Base-by-base conservation (phyloP, 805 yeast genomes). In the Cyberlindnera xishuangbannaensis region DNA sequence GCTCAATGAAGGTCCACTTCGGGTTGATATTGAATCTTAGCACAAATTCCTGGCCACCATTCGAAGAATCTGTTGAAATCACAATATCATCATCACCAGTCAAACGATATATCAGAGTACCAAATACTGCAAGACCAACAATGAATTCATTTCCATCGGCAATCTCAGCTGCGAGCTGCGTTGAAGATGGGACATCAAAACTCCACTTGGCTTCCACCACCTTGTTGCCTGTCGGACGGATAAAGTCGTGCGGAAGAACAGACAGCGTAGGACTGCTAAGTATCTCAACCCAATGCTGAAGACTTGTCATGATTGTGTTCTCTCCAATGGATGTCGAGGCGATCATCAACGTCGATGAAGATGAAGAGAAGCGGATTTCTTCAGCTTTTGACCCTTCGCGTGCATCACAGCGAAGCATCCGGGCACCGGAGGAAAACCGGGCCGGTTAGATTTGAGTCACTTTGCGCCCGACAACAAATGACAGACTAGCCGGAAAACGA, bases 51-150 rank as follows among this genome's bases (percentile, higher is more conserved):
- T 63, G 60, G 25, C 61, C 52, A 14, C 35, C 39, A n/a, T 41
- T 22, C 17, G 40, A 46, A 17, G 70, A 57, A 45, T 80, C 76
- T 0, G 87, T 77, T n/a, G 88, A 87, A 40, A 90, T 62, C n/a
- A 82, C 78, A 31, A 92, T 78, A 50, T 90, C 97, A 45, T 90
- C 97, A 55, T 90, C 97, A 16, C 97, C 97, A 2, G 96, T 82
- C 29, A 85, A 64, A 52, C 97, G 69, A 58, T 73, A 80, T 24
- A 85, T 68, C 37, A 90, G 67, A 1, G 81, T 75, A 16, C 81
- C 74, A 61, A 78, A 83, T 1, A 73, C 73, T 13, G 95, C 64
- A 41, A 85, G 64, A 1, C 78, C 77, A 12, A 72, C 58, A 8
- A 64, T 51, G 55, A 80, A 83, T 6, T 54, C 48, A 15, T 45